phyloP scores from a whole-genome alignment of 2,329 filamentous ascomycete species.

The Neofusicoccum kwambonambiense region DNA sequence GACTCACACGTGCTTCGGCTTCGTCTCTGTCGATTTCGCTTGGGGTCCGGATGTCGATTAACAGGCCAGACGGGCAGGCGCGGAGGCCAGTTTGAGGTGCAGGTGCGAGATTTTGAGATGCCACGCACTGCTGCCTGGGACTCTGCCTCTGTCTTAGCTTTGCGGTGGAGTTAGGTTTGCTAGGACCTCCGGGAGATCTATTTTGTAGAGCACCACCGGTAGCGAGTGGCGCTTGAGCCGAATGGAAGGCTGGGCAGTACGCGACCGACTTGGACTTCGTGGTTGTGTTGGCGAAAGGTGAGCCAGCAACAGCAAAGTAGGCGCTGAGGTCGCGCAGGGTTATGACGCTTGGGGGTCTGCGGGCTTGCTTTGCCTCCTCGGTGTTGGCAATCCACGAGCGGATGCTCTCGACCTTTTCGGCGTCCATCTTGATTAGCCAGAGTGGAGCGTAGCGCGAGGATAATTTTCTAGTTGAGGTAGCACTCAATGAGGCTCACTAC shows the following conservation, averaged over 20 bases:
- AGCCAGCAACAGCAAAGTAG: background rate
- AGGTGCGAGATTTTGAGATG: background rate
- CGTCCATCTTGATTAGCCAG: background rate
- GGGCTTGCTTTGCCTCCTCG: background rate
- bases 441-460: background rate
- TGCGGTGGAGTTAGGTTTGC: background rate
- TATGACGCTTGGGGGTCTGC: background rate
- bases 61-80: background rate
- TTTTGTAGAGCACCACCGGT: background rate
- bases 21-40: background rate
- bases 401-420: background rate
- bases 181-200: background rate
- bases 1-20: background rate
- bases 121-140: background rate
- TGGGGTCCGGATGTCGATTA: background rate
- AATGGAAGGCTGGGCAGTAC: background rate
- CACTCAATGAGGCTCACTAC: background rate
- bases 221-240: background rate
- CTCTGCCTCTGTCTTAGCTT: background rate
- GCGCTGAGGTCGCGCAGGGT: background rate
- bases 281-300: background rate
- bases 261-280: too few relatives aligned
- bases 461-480: background rate
- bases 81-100: background rate
- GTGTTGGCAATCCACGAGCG: background rate